Evolutionary conservation across 192 early-diverging fungal genomes (phyloP), one percentile per base, ranked within the genome.

Genomic region (Backusella macrospora): DNA sequence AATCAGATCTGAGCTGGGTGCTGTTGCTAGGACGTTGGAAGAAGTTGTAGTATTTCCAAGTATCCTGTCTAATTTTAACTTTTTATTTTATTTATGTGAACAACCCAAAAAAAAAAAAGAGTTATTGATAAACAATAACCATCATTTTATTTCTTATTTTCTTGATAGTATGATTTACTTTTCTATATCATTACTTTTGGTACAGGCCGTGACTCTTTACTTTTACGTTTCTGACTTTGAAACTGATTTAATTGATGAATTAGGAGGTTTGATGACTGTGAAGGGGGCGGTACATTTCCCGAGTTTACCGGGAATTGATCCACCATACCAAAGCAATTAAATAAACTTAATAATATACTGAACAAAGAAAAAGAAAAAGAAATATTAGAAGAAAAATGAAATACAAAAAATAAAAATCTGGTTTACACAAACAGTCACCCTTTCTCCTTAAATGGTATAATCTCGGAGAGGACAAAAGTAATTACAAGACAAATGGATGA

Each of bases 51-150:
- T 92, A 37, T 90, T 72, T 1, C 92, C 92, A 18, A 94, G 75
- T 48, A 94, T 82, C n/a, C 91, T 82, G 45, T 93, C 92, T 21
- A 93, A 67, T 67, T 82, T 81, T 65, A 90, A 80, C 89, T 66
- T 4, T 43, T 21, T 62, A 87, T 67, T 39, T 46, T 43, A 26
- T 38, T 34, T 62, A 1, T 34, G 2, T 34, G 0, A 34, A 34
- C 29, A 34, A 2, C 18, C 0, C 59, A 9, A 55, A 37, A 39
- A 65, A 65, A 65, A 39, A 29, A 12, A 46, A 46, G 3, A 59
- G 26, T 23, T 10, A 21, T 59, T 59, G 21, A 26, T 59, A 59
- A 59, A 26, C 26, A 23, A 26, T 26, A 23, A 23, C 10, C 3
- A 0, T 59, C 26, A 23, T 23, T 9, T 55, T 55, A 55, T 21